Conservation (phyloP, 345 rosid species). For the Aegle marmelos region DNA sequence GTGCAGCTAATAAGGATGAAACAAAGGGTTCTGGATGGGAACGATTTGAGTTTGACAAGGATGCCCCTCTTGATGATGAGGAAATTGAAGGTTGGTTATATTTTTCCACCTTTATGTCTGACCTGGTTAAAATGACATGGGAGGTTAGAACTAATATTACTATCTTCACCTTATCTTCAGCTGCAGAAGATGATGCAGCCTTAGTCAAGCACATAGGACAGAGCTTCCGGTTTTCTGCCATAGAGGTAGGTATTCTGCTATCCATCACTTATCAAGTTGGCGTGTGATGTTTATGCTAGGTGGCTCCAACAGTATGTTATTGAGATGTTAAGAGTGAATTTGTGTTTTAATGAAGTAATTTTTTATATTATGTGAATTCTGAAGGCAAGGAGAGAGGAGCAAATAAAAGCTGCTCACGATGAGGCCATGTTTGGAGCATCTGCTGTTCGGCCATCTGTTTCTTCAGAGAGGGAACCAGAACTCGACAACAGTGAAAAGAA, state of each 20-base stretch:
- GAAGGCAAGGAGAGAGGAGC: slow-evolving; percentile 78
- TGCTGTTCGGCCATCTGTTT: slow-evolving; percentile 19
- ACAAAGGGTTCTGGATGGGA: slow-evolving; percentile 81
- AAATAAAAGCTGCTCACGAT: slow-evolving; percentile 73
- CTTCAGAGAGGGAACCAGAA: slow-evolving; percentile 34
- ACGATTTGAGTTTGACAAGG: slow-evolving; percentile 78
- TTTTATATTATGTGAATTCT: background rate
- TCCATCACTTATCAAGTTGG: background rate
- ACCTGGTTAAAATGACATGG: background rate
- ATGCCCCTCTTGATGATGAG: slow-evolving; percentile 90
- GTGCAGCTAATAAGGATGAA: slow-evolving; percentile 80
- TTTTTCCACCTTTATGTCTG: background rate
- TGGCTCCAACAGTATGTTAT: background rate
- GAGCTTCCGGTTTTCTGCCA: slow-evolving; percentile 78
- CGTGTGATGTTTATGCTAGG: background rate
- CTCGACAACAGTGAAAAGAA: slow-evolving; percentile 24
- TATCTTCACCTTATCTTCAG: slow-evolving; percentile 33
- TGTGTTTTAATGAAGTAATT: background rate
- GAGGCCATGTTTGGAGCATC: slow-evolving; percentile 94
- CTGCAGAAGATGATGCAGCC: slow-evolving; percentile 74
- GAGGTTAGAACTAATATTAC: background rate
- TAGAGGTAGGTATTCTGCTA: slow-evolving; percentile 53
- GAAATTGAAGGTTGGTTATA: slow-evolving; percentile 66
- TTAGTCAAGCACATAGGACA: slow-evolving; percentile 84
- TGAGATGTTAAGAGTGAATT: background rate